Evolutionary conservation across 768 basidiomycete genomes (phyloP), one percentile per base, ranked within the genome.

Genomic region (Boletus barrowsii): DNA sequence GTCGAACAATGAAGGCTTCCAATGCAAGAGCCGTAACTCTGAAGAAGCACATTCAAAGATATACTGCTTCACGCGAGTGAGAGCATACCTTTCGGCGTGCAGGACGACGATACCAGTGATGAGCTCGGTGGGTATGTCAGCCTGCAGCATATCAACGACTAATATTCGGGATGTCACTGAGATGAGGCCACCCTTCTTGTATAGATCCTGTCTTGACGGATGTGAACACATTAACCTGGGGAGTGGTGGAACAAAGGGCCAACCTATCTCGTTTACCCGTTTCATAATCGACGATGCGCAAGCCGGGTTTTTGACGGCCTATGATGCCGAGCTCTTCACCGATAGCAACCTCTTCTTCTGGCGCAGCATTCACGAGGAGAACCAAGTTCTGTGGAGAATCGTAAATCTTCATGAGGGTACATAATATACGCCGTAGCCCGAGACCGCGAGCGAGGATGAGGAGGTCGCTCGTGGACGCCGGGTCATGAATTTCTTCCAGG

Each of bases 81-180:
- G 5, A 6, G 17, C 78, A 20, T 61, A 93, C 94, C 79, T 85
- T 68, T 99, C 97, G 0, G 94, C 94, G 61, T 95, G 96, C 30
- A 98, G 68, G 11, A 99, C 80, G 17, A 98, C 73, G 29, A 99
- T 79, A 2, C 97, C 97, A 2, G 95, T 90, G 40, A 99, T 88
- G 46, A 93, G 76, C 33, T 90, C 80, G 3, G 81, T 86, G 1
- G 95, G 94, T 30, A 98, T 83, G 64, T 91, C 88, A 24, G 82
- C 79, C 66, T 88, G 88, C 30, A 99, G 74, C 84, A 98, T 90
- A 68, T 99, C 97, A 49, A 96, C 94, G 22, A 96, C 89, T 13
- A 98, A 76, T 60, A 99, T 98, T 18, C 92, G 85, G 24, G 92
- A 94, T 0, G 97, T 98, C 30, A 98, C 87, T 8, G 91, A 91